Evolutionary conservation across 305 asterid species (phyloP), one percentile per base, ranked within the genome.

Genomic region (Fraxinus greggii): DNA sequence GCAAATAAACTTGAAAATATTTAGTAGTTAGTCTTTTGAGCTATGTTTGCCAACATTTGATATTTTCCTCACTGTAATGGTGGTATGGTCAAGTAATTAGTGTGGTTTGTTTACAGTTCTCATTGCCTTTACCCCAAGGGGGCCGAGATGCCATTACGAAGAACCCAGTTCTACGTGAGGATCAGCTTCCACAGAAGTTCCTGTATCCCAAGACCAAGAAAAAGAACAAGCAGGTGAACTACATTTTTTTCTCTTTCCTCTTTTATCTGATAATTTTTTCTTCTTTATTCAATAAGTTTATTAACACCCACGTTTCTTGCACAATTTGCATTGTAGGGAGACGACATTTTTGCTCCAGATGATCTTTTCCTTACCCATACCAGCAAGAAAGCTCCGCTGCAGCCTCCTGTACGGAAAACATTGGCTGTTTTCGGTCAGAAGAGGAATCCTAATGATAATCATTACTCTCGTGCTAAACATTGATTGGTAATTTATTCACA

Each of bases 361-460:
- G 86, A 90, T 79, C 35, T 94, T 79, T 97, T 97, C 85, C 90
- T 90, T 54, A 87, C 91, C 80, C 97, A 94, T 82, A 82, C 86
- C 32, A 92, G 90, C 77, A 97, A 92, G 90, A 91, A 87, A 85
- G 90, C 97, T 86, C 94, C 98, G 28, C 87, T 87, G 85, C 98
- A 94, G 87, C 98, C 98, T 83, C 98, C 99, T 1, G 88, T 94
- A 45, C 88, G 98, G 87, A 93, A 92, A 92, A 93, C 98, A 4
- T 81, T 97, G 0, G 97, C 98, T 26, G 97, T 94, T 79, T 97
- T 94, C 93, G 88, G 97, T 21, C 94, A 94, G 32, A 97, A 74
- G 92, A 91, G 98, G 89, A 97, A 94, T 81, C 99, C 99, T 45
- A 94, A 97, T 35, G 98, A 97, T 88, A 92, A 91, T 82, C 99